Evolutionary conservation across 306 rosid species (phyloP).

Genomic region (Medicago ruthenica): DNA sequence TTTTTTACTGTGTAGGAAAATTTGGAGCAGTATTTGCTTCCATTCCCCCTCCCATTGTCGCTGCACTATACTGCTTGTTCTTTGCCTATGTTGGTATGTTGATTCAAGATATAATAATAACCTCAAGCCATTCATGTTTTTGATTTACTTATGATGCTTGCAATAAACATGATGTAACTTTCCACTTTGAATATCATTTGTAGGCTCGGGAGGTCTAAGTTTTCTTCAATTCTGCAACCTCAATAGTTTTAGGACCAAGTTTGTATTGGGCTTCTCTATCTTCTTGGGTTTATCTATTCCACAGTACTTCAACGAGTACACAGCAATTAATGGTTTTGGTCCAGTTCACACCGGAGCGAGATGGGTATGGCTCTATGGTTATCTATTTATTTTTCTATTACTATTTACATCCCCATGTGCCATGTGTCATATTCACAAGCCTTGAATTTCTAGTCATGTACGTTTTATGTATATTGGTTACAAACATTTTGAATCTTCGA

Average conservation of each 20-base stretch:
- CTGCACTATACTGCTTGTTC: conserved; percentile 94
- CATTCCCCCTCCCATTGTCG: conserved; percentile 87
- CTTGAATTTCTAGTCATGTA: background rate
- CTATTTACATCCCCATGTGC: too few species aligned
- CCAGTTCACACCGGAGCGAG: conserved; percentile 87
- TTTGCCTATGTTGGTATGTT: conserved; percentile 93
- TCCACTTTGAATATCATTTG: background rate
- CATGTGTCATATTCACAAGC: background rate
- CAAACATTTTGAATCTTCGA: background rate
- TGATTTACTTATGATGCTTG: conserved; percentile 23
- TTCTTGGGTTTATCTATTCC: conserved; percentile 91
- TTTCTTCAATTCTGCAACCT: conserved; percentile 98
- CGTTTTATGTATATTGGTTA: background rate
- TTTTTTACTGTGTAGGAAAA: conserved; percentile 68
- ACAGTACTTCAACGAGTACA: conserved; percentile 96
- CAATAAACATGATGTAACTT: conserved; percentile 21
- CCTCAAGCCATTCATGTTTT: conserved; percentile 11
- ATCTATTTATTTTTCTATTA: background rate
- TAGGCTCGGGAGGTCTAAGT: conserved; percentile 88
- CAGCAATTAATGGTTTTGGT: conserved; percentile 78
- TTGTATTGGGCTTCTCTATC: conserved; percentile 86
- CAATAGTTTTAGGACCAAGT: conserved; percentile 89
- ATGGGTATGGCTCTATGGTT: conserved; percentile 70
- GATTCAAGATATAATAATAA: background rate
- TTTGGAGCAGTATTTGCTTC: conserved; percentile 97